phyloP scores from a whole-genome alignment of 176 grass and related monocot genomes.

The Zea mays region DNA sequence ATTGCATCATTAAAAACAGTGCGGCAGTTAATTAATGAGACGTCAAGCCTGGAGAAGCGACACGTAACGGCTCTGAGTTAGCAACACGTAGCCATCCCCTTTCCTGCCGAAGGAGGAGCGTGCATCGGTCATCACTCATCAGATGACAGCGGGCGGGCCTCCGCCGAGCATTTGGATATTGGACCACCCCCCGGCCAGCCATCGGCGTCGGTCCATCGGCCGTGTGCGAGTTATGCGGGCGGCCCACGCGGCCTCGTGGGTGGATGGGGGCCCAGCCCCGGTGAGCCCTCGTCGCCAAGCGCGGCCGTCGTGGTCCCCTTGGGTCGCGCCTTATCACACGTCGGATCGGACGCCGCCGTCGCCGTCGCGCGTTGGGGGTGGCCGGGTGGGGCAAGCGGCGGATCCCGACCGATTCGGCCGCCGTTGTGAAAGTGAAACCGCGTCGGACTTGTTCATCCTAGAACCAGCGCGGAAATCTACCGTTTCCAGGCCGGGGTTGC shows the following conservation, averaged over 20 bases:
- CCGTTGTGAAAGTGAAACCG: neutral
- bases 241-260: slow-evolving; percentile 20
- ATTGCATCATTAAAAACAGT: neutral
- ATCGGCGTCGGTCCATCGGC: slow-evolving; percentile 20
- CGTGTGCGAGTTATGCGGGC: slow-evolving; percentile 23
- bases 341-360: slow-evolving; percentile 35
- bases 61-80: neutral
- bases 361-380: slow-evolving; percentile 1
- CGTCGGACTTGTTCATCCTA: slow-evolving; percentile 19
- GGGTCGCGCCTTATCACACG: neutral
- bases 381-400: neutral
- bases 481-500: neutral
- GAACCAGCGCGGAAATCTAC: neutral
- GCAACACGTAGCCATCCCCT: slow-evolving; percentile 19
- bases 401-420: slow-evolving; percentile 20
- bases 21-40: neutral
- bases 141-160: neutral
- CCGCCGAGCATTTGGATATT: neutral
- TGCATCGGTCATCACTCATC: neutral
- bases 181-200: slow-evolving; percentile 21
- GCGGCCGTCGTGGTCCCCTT: neutral
- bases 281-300: neutral
- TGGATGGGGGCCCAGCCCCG: no score
- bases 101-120: slow-evolving; percentile 15
- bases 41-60: slow-evolving; percentile 17